Percentiles rank a stretch among this genome's conserved stretches.
phyloP scores from a whole-genome alignment of 2,329 filamentous ascomycete species.

The Colletotrichum spaethianum region DNA sequence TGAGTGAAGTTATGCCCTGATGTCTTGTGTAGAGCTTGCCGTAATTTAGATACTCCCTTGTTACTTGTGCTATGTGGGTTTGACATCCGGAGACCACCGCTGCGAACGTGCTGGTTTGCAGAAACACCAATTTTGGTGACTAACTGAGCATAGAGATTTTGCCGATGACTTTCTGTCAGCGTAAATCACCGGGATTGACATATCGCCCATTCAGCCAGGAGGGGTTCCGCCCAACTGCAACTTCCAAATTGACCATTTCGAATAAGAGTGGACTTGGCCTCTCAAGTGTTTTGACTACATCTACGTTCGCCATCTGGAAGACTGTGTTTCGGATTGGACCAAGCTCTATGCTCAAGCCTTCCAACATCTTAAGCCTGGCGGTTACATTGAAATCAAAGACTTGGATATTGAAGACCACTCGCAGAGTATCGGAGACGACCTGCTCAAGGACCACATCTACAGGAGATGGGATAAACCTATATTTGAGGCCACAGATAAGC shows the following conservation, averaged over 20 bases:
- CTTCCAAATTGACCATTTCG: constrained; percentile 58
- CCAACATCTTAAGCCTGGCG: constrained; percentile 70
- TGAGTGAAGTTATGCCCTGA: no score
- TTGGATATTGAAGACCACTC: constrained; percentile 42
- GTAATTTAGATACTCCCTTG: no score
- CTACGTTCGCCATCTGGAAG: constrained; percentile 70
- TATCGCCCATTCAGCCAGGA: constrained; percentile 69
- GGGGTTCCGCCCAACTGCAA: constrained; percentile 73
- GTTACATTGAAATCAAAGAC: constrained; percentile 54
- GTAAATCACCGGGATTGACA: constrained; percentile 65
- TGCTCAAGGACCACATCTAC: constrained; percentile 46
- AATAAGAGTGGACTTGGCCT: constrained; percentile 60
- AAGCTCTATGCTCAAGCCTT: constrained; percentile 65
- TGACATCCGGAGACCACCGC: background rate
- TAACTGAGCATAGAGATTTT: constrained; percentile 58
- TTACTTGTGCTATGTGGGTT: constrained; percentile 40
- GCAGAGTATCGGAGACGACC: constrained; percentile 42
- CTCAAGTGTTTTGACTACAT: constrained; percentile 69
- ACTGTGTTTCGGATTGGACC: constrained; percentile 69
- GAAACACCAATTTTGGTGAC: background rate
- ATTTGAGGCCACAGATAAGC: constrained; percentile 44
- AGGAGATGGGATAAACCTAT: constrained; percentile 46
- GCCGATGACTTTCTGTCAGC: constrained; percentile 59
- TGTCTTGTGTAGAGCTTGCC: no score
- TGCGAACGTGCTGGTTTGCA: no score